Percentiles rank a stretch among this genome's conserved stretches.
These are phyloP conservation scores for Dactylellina haptotyla DNA, from an alignment of 2,329 filamentous ascomycete genomes.

Conservation along the genomic window DNA sequence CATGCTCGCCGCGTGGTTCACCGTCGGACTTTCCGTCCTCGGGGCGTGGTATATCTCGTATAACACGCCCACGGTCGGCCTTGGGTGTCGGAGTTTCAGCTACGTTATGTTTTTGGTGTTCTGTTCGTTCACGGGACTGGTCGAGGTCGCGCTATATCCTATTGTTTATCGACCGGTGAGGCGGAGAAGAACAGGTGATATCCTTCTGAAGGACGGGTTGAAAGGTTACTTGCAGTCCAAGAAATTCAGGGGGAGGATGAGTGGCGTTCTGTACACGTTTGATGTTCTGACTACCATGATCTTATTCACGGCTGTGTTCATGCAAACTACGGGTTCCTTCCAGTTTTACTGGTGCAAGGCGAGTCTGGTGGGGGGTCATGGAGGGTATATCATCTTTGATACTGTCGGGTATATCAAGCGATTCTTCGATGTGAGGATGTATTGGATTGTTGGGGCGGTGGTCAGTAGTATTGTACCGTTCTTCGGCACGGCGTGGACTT, in stretches of 20 bases:
- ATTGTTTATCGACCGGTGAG: slow-evolving; percentile 52
- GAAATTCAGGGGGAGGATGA: slow-evolving; percentile 35
- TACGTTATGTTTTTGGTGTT: slow-evolving; percentile 63
- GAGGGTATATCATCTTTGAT: slow-evolving; percentile 62
- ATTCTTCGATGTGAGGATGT: slow-evolving; percentile 57
- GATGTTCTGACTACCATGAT: slow-evolving; percentile 61
- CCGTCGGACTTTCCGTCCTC: slow-evolving; percentile 60
- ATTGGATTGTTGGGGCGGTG: slow-evolving; percentile 55
- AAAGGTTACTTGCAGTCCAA: slow-evolving; percentile 22
- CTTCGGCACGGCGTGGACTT: slow-evolving; percentile 17
- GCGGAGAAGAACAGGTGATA: slow-evolving; percentile 13
- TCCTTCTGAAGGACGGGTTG: slow-evolving; percentile 10
- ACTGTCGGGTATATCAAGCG: slow-evolving; percentile 55
- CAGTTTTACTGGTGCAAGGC: slow-evolving; percentile 63
- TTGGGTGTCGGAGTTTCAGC: slow-evolving; percentile 63
- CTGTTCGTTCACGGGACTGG: slow-evolving; percentile 60
- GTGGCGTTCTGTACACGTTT: slow-evolving; percentile 59
- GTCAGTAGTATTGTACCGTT: slow-evolving; percentile 50
- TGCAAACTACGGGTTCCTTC: slow-evolving; percentile 63
- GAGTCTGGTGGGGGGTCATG: slow-evolving; percentile 60
- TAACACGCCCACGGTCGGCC: slow-evolving; percentile 64
- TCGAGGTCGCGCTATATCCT: slow-evolving; percentile 58
- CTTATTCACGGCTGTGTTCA: slow-evolving; percentile 61
- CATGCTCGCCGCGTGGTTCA: slow-evolving; percentile 60
- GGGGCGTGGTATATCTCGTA: slow-evolving; percentile 63